Percentiles rank a stretch among this genome's conserved stretches.
Evolutionary conservation across 306 rosid species (phyloP).

Genomic region (Vigna mungo): DNA sequence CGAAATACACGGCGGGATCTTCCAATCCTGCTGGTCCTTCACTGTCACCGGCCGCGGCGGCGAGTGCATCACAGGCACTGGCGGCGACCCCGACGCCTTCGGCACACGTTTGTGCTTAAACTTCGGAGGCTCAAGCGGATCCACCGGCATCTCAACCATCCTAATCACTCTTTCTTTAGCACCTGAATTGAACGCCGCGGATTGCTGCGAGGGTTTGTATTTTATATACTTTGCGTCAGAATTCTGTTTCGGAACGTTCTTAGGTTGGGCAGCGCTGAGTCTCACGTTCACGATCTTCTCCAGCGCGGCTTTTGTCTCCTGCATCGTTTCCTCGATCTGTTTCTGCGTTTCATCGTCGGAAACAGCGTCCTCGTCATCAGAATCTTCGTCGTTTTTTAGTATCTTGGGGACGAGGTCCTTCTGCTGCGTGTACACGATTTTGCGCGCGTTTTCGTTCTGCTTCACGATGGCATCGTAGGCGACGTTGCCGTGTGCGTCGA

Average conservation of each 20-base stretch:
- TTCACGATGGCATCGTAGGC: constrained; percentile 88
- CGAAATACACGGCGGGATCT: constrained; percentile 91
- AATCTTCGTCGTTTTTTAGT: constrained; percentile 60
- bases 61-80: constrained; percentile 91
- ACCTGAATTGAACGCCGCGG: constrained; percentile 82
- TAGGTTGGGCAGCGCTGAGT: constrained; percentile 85
- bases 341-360: constrained; percentile 68
- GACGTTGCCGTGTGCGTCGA: constrained; percentile 82
- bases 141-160: constrained; percentile 94
- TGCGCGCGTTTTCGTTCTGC: constrained; percentile 83
- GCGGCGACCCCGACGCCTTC: constrained; percentile 87
- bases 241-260: constrained; percentile 77
- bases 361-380: constrained; percentile 35
- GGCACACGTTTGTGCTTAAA: constrained; percentile 96
- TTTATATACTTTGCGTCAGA: constrained; percentile 79
- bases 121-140: constrained; percentile 94
- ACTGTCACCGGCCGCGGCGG: constrained; percentile 92
- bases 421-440: constrained; percentile 82
- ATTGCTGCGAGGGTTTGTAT: constrained; percentile 88
- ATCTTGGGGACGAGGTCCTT: constrained; percentile 75
- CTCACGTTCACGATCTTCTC: constrained; percentile 90
- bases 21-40: constrained; percentile 96
- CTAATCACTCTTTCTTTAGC: constrained; percentile 89
- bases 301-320: constrained; percentile 81
- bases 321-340: constrained; percentile 78